Conservation (phyloP, 1,284 basidiomycete species). For the Golubevia sp. region DNA sequence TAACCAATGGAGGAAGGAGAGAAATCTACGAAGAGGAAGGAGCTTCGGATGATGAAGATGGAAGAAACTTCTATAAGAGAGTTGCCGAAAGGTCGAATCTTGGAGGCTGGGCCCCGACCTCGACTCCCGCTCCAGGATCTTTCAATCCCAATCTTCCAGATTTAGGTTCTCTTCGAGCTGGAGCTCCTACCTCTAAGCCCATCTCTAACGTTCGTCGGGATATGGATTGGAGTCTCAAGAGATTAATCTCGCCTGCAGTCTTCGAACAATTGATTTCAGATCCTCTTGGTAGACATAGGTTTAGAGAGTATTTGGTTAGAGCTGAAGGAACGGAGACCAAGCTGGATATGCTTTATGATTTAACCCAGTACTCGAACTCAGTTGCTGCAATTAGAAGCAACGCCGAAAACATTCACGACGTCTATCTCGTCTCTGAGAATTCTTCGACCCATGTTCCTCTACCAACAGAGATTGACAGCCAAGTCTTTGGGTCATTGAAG, state of each 20-base stretch:
- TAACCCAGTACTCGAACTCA: conserved; percentile 5
- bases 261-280: conserved; percentile 17
- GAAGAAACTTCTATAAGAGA: not conserved
- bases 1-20: no score
- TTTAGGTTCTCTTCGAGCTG: conserved; percentile 2
- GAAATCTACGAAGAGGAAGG: not conserved
- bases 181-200: conserved; percentile 1
- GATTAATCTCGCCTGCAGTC: conserved; percentile 13
- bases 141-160: conserved; percentile 8
- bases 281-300: conserved; percentile 17
- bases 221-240: conserved; percentile 14
- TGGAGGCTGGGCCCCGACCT: conserved; percentile 3
- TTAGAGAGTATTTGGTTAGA: conserved; percentile 12
- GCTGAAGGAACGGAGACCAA: conserved; percentile 1
- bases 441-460: conserved; percentile 3
- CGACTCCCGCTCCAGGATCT: not conserved
- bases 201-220: conserved; percentile 13
- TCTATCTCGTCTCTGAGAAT: conserved; percentile 16
- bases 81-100: not conserved
- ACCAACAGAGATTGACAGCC: conserved; percentile 3
- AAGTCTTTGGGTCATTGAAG: conserved; percentile 7
- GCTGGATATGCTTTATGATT: conserved; percentile 16
- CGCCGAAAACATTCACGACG: conserved; percentile 12
- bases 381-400: conserved; percentile 1
- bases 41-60: not conserved